phyloP scores from a whole-genome alignment of 2,329 filamentous ascomycete genomes.

The Aureobasidium sp. region DNA sequence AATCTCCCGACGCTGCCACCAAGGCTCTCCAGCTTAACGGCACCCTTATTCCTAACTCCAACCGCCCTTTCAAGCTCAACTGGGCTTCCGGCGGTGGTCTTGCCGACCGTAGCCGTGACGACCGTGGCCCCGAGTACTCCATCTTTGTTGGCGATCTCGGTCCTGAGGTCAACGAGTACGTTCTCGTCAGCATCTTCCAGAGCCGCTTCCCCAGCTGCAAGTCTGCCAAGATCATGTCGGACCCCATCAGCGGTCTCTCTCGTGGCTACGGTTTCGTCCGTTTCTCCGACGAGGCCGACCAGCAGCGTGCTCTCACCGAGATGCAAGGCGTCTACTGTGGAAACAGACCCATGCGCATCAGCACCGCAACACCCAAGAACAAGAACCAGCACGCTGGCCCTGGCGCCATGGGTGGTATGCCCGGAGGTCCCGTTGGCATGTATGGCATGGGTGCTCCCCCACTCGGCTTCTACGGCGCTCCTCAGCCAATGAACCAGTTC shows the following conservation, averaged over 20 bases:
- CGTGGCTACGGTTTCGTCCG: slow-evolving; percentile 97
- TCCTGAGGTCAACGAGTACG: slow-evolving; percentile 97
- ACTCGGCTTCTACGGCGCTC: slow-evolving; percentile 57
- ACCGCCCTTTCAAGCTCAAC: slow-evolving; percentile 96
- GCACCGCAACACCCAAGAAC: slow-evolving; percentile 96
- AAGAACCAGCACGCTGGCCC: slow-evolving; percentile 51
- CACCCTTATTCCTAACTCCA: slow-evolving; percentile 83
- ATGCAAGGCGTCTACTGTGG: slow-evolving; percentile 99
- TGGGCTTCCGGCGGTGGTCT: slow-evolving; percentile 97
- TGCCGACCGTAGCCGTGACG: slow-evolving; percentile 90
- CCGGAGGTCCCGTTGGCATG: slow-evolving; percentile 50
- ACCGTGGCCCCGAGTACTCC: slow-evolving; percentile 90
- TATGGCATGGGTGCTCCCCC: slow-evolving; percentile 65
- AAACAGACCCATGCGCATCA: slow-evolving; percentile 97
- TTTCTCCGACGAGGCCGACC: slow-evolving; percentile 90
- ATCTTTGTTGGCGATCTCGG: slow-evolving; percentile 98
- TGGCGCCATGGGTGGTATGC: slow-evolving; percentile 44
- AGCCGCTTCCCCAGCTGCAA: slow-evolving; percentile 95
- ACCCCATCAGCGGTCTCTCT: slow-evolving; percentile 94
- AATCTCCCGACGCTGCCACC: slow-evolving; percentile 71
- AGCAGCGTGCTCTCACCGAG: slow-evolving; percentile 90
- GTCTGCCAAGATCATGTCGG: slow-evolving; percentile 99
- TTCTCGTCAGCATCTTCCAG: slow-evolving; percentile 94
- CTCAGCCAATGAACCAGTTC: slow-evolving; percentile 96
- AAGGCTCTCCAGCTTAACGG: slow-evolving; percentile 91